Conservation (phyloP, 106 monocot species). For the Amphibolis antarctica region DNA sequence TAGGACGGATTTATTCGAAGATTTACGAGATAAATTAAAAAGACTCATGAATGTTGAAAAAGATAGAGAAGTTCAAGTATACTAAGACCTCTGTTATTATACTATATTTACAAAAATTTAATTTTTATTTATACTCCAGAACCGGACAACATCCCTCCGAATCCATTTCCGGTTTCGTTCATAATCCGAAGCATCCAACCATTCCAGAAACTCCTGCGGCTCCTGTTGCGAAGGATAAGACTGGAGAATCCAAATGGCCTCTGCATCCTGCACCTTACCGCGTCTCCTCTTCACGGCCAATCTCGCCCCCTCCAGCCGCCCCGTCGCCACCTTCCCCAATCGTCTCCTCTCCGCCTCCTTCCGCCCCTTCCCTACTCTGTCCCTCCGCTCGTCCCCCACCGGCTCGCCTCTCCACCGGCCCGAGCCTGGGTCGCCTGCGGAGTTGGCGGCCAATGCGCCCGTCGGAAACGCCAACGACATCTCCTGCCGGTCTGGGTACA, state of each 20-base stretch:
- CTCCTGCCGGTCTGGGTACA: constrained; percentile 38
- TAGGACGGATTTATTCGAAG: too few species aligned
- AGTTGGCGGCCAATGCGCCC: constrained; percentile 5
- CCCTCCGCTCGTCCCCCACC: background rate
- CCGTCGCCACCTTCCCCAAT: background rate
- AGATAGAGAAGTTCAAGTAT: too few species aligned
- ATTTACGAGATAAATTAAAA: too few species aligned
- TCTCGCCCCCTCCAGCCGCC: background rate
- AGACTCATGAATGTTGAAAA: too few species aligned
- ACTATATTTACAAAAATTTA: too few species aligned
- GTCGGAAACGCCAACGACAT: constrained; percentile 9
- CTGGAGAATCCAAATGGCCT: constrained; percentile 15
- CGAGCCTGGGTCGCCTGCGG: background rate
- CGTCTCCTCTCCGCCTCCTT: background rate
- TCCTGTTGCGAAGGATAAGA: too few species aligned
- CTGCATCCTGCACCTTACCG: constrained; percentile 13
- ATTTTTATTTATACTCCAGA: too few species aligned
- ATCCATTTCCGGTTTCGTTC: too few species aligned
- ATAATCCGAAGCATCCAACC: too few species aligned
- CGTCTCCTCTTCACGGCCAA: constrained; percentile 14
- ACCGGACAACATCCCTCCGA: too few species aligned
- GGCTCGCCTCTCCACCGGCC: background rate
- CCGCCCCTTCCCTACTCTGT: background rate
- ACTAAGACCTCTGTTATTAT: too few species aligned
- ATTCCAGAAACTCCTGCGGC: too few species aligned